phyloP scores from a whole-genome alignment of 345 rosid species.

The Camelina laxa region DNA sequence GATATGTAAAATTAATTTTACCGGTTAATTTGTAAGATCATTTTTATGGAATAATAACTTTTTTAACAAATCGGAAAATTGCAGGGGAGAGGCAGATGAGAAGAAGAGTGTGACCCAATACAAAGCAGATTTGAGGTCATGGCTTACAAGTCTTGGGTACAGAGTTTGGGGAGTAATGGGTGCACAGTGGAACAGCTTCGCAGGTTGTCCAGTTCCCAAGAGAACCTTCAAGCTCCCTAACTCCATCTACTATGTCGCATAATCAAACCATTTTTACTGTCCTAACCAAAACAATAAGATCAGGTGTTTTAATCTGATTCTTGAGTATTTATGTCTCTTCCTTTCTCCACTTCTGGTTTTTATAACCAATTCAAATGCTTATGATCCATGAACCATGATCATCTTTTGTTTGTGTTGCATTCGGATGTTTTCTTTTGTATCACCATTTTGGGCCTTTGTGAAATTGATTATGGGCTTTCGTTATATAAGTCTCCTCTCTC shows the following conservation, averaged over 20 bases:
- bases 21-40: neutral
- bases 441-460: constrained; percentile 38
- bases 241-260: constrained; percentile 68
- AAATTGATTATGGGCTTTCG: constrained; percentile 34
- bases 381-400: constrained; percentile 30
- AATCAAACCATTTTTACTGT: constrained; percentile 21
- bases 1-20: neutral
- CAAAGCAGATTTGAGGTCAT: constrained; percentile 62
- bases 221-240: constrained; percentile 92
- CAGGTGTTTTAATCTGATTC: constrained; percentile 30
- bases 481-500: constrained; percentile 1
- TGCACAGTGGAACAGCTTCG: constrained; percentile 79
- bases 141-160: constrained; percentile 61
- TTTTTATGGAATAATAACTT: neutral
- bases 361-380: constrained; percentile 22
- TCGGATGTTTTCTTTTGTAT: neutral
- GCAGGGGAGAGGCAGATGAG: constrained; percentile 66
- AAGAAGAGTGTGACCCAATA: constrained; percentile 59
- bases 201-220: constrained; percentile 67
- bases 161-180: constrained; percentile 81
- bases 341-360: constrained; percentile 14
- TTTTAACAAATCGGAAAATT: neutral
- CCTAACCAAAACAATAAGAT: constrained; percentile 21
- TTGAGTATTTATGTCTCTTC: constrained; percentile 27
- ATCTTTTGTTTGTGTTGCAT: constrained; percentile 23